Percentiles rank a stretch among this genome's conserved stretches.
Conservation (phyloP, 495 filamentous ascomycete genomes). For the Xylaria scruposa region DNA sequence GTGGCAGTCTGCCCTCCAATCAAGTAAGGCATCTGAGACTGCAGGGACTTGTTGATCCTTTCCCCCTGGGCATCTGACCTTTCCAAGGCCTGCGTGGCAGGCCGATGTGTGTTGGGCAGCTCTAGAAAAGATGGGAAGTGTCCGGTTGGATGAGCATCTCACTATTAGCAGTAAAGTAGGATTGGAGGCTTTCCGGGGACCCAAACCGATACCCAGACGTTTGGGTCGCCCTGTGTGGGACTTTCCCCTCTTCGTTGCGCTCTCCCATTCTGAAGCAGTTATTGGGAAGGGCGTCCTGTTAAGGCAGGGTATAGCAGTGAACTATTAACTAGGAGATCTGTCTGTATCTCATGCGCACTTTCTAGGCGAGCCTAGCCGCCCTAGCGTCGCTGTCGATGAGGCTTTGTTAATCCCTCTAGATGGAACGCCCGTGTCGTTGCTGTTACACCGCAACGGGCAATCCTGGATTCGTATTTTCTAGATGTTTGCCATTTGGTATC, state of each 20-base stretch:
- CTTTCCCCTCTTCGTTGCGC: background rate
- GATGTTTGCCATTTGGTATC: background rate
- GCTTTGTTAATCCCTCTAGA: slow-evolving; percentile 5
- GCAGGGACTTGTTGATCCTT: slow-evolving; percentile 10
- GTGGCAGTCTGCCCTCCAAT: slow-evolving; percentile 19
- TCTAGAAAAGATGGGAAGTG: slow-evolving; percentile 14
- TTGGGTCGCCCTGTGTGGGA: slow-evolving; percentile 20
- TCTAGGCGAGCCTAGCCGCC: slow-evolving; percentile 23
- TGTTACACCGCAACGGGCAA: slow-evolving; percentile 15
- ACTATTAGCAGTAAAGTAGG: slow-evolving; percentile 9
- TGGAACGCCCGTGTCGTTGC: too few species aligned
- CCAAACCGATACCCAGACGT: slow-evolving; percentile 15
- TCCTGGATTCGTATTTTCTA: slow-evolving; percentile 8
- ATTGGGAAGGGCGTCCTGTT: slow-evolving; percentile 11
- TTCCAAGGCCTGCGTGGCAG: background rate
- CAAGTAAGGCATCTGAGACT: slow-evolving; percentile 23
- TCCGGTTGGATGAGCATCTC: slow-evolving; percentile 23
- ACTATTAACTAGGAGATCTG: background rate
- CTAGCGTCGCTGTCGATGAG: slow-evolving; percentile 9
- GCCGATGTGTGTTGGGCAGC: slow-evolving; percentile 9
- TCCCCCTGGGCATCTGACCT: background rate
- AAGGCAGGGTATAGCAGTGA: slow-evolving; percentile 15
- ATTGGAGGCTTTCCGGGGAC: slow-evolving; percentile 9
- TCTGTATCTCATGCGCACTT: slow-evolving; percentile 16
- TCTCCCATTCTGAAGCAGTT: background rate